Conservation (phyloP, 306 rosid species). For the Fagus sylvatica region DNA sequence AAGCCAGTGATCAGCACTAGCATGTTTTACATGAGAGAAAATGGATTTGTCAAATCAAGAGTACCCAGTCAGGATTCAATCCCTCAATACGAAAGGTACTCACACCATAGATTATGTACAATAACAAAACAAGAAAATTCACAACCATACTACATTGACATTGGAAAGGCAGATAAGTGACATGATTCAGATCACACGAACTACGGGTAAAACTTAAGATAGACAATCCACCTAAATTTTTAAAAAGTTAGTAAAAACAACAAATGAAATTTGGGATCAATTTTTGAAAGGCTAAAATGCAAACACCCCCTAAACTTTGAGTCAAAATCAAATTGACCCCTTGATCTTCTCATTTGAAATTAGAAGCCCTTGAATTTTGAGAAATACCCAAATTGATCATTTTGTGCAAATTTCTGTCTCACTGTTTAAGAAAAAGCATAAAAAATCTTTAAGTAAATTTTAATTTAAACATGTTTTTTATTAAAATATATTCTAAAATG, state of each 20-base stretch:
- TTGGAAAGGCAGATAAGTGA: slow-evolving; percentile 7
- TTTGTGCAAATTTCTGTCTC: too few species aligned
- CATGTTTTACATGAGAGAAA: slow-evolving; percentile 15
- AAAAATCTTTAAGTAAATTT: too few species aligned
- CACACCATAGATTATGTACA: neutral
- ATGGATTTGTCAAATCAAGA: neutral
- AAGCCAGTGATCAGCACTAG: slow-evolving; percentile 19
- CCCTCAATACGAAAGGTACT: neutral
- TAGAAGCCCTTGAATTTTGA: too few species aligned
- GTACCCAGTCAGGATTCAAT: neutral
- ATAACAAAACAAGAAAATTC: neutral
- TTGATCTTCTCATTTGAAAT: too few species aligned
- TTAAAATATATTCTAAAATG: too few species aligned
- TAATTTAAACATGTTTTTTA: too few species aligned
- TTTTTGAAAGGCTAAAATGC: neutral
- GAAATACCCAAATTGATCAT: too few species aligned
- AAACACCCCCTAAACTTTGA: too few species aligned
- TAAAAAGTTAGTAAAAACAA: neutral
- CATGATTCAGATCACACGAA: slow-evolving; percentile 10
- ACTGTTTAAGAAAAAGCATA: too few species aligned
- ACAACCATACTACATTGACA: neutral
- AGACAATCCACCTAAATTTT: too few species aligned
- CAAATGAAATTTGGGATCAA: neutral
- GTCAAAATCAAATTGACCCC: too few species aligned
- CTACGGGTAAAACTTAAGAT: slow-evolving; percentile 9